phyloP scores from a whole-genome alignment of 1,284 basidiomycete genomes.

The Sporisorium reilianum region DNA sequence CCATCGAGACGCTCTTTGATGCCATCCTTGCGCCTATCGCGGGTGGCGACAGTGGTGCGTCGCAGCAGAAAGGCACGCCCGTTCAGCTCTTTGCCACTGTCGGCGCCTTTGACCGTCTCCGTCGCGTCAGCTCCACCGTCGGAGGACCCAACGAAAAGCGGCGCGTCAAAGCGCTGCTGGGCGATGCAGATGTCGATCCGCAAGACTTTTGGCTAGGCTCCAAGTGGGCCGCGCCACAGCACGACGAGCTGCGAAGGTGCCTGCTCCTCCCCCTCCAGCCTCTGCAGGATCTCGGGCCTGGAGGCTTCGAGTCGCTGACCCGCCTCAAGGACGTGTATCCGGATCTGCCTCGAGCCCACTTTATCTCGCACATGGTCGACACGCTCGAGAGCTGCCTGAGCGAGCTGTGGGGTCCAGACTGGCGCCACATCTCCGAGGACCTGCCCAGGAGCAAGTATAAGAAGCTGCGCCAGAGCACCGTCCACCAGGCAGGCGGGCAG shows the following conservation, averaged over 20 bases:
- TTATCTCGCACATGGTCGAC: constrained; percentile 45
- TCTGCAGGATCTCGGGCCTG: constrained; percentile 36
- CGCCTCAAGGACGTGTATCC: constrained; percentile 32
- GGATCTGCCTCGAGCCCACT: constrained; percentile 34
- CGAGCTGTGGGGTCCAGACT: constrained; percentile 44
- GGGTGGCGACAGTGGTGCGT: neutral
- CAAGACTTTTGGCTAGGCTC: constrained; percentile 46
- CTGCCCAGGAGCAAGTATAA: constrained; percentile 41
- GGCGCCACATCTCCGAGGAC: constrained; percentile 36
- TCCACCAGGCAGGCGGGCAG: constrained; percentile 39
- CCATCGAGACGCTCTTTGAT: constrained; percentile 44
- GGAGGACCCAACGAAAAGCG: constrained; percentile 51
- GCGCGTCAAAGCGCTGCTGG: constrained; percentile 38
- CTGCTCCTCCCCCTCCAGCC: constrained; percentile 32
- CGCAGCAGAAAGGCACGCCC: neutral
- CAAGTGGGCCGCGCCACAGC: constrained; percentile 28
- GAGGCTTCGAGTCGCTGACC: constrained; percentile 24
- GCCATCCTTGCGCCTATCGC: constrained; percentile 33
- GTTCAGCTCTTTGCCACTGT: constrained; percentile 35
- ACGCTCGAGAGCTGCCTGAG: constrained; percentile 41
- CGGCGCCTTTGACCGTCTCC: constrained; percentile 43
- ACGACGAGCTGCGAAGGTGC: constrained; percentile 20
- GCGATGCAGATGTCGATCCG: constrained; percentile 21
- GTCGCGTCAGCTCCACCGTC: constrained; percentile 41
- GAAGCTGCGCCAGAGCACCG: constrained; percentile 31